Conservation (phyloP, 176 grass and related monocot genomes). For the Panicum miliaceum region DNA sequence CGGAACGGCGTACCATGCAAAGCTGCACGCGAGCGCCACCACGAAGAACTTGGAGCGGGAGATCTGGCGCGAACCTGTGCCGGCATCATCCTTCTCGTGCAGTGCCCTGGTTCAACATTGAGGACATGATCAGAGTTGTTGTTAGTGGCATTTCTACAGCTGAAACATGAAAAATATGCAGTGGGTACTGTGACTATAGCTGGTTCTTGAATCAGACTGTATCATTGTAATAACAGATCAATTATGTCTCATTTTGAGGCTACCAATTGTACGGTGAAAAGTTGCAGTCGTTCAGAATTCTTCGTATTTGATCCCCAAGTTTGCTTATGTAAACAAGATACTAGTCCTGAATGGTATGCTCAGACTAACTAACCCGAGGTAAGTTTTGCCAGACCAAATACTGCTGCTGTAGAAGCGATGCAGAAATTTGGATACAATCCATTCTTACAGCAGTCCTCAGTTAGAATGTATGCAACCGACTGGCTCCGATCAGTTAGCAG, state of each 20-base stretch:
- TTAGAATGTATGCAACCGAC: no score
- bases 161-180: constrained; percentile 16
- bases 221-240: not conserved
- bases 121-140: not conserved
- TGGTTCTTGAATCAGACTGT: not conserved
- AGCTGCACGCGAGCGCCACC: constrained; percentile 73
- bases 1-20: constrained; percentile 63
- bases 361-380: not conserved
- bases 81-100: constrained; percentile 72
- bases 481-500: no score
- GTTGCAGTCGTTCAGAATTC: not conserved
- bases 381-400: no score
- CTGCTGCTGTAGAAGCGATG: not conserved
- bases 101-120: constrained; percentile 62
- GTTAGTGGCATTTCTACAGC: not conserved
- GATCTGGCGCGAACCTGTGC: constrained; percentile 46
- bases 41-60: constrained; percentile 81
- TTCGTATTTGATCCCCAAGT: not conserved
- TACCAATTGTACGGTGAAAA: no score
- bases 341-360: not conserved
- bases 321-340: not conserved
- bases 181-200: not conserved
- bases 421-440: not conserved
- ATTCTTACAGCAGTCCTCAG: no score
- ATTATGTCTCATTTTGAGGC: not conserved